A percentile compares a stretch with the other conserved stretches of the same genome.
Evolutionary conservation across 805 yeast genomes (phyloP).

Genomic region (Metschnikowia bowlesiae): DNA sequence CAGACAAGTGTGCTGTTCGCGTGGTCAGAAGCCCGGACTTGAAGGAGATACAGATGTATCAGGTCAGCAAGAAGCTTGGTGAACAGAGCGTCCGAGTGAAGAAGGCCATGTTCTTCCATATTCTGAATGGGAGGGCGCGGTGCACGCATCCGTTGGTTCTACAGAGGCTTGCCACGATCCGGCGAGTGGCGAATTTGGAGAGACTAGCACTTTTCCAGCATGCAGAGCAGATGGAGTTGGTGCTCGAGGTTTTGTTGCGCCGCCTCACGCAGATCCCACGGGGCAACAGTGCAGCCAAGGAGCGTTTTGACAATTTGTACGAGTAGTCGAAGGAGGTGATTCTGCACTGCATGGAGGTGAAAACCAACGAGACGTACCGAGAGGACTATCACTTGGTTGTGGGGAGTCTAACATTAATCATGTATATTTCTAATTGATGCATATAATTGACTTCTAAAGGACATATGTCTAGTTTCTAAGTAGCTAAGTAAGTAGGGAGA

Average conservation of each 20-base stretch:
- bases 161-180: conserved; percentile 9
- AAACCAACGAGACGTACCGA: conserved; percentile 5
- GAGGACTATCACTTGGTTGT: conserved; percentile 12
- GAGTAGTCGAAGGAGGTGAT: conserved; percentile 10
- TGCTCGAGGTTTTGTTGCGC: conserved; percentile 10
- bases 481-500: too few species aligned
- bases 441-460: too few species aligned
- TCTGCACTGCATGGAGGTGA: conserved; percentile 10
- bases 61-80: background rate
- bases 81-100: background rate
- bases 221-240: conserved; percentile 7
- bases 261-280: conserved; percentile 10
- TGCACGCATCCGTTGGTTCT: conserved; percentile 11
- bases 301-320: conserved; percentile 7
- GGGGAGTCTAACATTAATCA: too few species aligned
- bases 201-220: conserved; percentile 11
- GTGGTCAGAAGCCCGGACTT: conserved; percentile 1
- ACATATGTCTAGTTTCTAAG: too few species aligned
- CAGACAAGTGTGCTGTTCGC: background rate
- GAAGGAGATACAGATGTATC: background rate
- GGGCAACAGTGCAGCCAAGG: conserved; percentile 6
- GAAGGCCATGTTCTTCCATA: conserved; percentile 7
- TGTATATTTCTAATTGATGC: too few species aligned
- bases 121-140: conserved; percentile 11
- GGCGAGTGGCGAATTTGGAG: conserved; percentile 12